Percentiles rank a stretch among this genome's conserved stretches.
Evolutionary conservation across 352 stramenopile species (phyloP).

Genomic region (Elongisporangium anandrum): DNA sequence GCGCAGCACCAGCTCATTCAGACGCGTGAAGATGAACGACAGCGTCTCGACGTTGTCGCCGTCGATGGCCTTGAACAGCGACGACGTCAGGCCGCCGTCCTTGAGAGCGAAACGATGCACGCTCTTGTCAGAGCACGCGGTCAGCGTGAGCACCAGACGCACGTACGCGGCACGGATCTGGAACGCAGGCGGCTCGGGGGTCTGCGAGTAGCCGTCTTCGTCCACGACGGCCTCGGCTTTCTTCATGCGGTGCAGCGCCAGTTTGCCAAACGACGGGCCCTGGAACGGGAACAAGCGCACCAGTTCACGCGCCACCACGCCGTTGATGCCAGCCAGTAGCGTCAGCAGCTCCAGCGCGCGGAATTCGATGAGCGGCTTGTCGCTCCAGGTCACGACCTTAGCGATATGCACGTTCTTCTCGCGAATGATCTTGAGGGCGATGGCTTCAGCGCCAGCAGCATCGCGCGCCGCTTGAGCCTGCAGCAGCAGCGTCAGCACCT

Average conservation of each 20-base stretch:
- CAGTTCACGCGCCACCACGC: slow-evolving; percentile 48
- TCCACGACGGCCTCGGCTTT: slow-evolving; percentile 19
- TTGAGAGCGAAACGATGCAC: slow-evolving; percentile 79
- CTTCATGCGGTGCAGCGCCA: slow-evolving; percentile 59
- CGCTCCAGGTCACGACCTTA: slow-evolving; percentile 79
- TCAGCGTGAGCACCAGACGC: slow-evolving; percentile 54
- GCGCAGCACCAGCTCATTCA: slow-evolving; percentile 49
- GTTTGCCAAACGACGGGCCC: slow-evolving; percentile 50
- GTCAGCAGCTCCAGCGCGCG: slow-evolving; percentile 60
- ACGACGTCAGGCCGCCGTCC: slow-evolving; percentile 53
- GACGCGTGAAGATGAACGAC: slow-evolving; percentile 28
- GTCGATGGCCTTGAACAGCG: slow-evolving; percentile 78
- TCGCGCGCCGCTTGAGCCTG: slow-evolving; percentile 21
- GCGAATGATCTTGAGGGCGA: slow-evolving; percentile 63
- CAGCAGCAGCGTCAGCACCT: slow-evolving; percentile 45
- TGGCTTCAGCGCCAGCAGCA: slow-evolving; percentile 34
- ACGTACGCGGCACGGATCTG: slow-evolving; percentile 70
- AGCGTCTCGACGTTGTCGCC: slow-evolving; percentile 59
- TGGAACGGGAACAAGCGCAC: slow-evolving; percentile 83
- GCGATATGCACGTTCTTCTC: slow-evolving; percentile 62
- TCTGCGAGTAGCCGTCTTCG: slow-evolving; percentile 4
- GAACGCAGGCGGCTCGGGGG: slow-evolving; percentile 27
- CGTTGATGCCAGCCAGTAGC: slow-evolving; percentile 33
- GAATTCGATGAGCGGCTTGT: slow-evolving; percentile 80
- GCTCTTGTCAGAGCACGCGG: slow-evolving; percentile 60